Evolutionary conservation across 257 asterid genomes (phyloP), one percentile per base, ranked within the genome.

Genomic region (Solanum rostratum): DNA sequence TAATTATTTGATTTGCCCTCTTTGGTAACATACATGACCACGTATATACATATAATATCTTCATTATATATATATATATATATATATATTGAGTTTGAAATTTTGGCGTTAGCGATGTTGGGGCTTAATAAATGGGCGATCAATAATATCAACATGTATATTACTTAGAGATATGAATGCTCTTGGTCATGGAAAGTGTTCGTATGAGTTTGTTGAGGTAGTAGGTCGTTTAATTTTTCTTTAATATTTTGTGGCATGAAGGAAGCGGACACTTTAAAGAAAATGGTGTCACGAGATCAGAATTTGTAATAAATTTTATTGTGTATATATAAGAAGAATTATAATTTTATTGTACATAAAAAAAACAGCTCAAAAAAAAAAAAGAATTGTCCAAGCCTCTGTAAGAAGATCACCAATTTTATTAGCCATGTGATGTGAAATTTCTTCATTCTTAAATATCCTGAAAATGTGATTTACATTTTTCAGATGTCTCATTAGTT

Each of bases 1-100:
- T 81, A 73, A 85, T 82, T 65, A 82, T 82, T 85, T 82, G 71
- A 66, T 70, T 54, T 39, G 74, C 60, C 81, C 81, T 46, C 81
- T 76, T 24, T 76, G 62, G 43, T 62, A 76, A 76, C 60, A 14
- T 76, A 76, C 24, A 33, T 16, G 4, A 76, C 43, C 60, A 76
- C 60, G 15, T 76, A 65, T 24, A 29, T 7, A 46, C 9, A 15
- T 49, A 46, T 16, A 55, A 12, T 55, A 33, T 4, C 4, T n/a
- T n/a, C n/a, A n/a, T n/a, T n/a, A n/a, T n/a, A n/a, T n/a, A n/a
- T n/a, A n/a, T n/a, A n/a, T n/a, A n/a, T n/a, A n/a, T n/a, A n/a
- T n/a, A n/a, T n/a, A n/a, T n/a, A 4, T 19, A 10, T 39, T 39
- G 30, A 27, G 5, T 49, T 76, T 14, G 43, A 76, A 27, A 2